Conservation (phyloP, 495 filamentous ascomycete species). For the Trichoderma virens region DNA sequence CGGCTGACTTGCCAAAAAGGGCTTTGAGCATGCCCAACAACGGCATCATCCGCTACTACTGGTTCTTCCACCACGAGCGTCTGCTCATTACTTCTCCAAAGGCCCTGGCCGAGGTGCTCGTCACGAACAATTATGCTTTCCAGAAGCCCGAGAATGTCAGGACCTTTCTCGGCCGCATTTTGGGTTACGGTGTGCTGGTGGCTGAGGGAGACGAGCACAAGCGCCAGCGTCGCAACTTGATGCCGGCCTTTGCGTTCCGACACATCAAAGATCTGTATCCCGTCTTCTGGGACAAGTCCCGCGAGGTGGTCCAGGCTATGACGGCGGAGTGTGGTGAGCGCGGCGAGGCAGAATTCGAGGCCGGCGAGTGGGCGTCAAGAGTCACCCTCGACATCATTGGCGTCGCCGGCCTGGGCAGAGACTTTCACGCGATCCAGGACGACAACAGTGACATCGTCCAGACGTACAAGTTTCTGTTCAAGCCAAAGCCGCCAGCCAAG, state of each 20-base stretch:
- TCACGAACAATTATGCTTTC: slow-evolving; percentile 71
- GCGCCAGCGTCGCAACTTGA: slow-evolving; percentile 67
- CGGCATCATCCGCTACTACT: slow-evolving; percentile 73
- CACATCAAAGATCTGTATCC: slow-evolving; percentile 85
- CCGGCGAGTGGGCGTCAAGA: slow-evolving; percentile 59
- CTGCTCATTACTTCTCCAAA: slow-evolving; percentile 60
- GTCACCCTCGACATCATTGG: slow-evolving; percentile 86
- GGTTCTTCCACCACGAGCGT: slow-evolving; percentile 62
- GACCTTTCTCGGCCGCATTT: slow-evolving; percentile 49
- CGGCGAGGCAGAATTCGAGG: slow-evolving; percentile 50
- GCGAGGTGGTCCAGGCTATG: slow-evolving; percentile 27
- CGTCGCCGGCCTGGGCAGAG: slow-evolving; percentile 67
- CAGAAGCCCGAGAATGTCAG: slow-evolving; percentile 58
- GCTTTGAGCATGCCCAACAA: slow-evolving; percentile 70
- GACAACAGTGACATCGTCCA: slow-evolving; percentile 54
- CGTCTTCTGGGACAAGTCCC: slow-evolving; percentile 67
- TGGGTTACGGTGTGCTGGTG: slow-evolving; percentile 71
- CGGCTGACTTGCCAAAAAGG: slow-evolving; percentile 28
- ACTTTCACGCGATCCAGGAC: slow-evolving; percentile 65
- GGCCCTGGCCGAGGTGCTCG: slow-evolving; percentile 56
- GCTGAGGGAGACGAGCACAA: slow-evolving; percentile 85
- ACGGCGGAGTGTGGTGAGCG: slow-evolving; percentile 23
- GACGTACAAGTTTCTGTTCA: slow-evolving; percentile 58
- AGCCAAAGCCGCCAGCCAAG: slow-evolving; percentile 28
- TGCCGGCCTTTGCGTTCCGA: slow-evolving; percentile 78